A percentile compares a stretch with the other conserved stretches of the same genome.
phyloP scores from a whole-genome alignment of 2,329 filamentous ascomycete genomes.

The Atkinsonella hypoxylon region DNA sequence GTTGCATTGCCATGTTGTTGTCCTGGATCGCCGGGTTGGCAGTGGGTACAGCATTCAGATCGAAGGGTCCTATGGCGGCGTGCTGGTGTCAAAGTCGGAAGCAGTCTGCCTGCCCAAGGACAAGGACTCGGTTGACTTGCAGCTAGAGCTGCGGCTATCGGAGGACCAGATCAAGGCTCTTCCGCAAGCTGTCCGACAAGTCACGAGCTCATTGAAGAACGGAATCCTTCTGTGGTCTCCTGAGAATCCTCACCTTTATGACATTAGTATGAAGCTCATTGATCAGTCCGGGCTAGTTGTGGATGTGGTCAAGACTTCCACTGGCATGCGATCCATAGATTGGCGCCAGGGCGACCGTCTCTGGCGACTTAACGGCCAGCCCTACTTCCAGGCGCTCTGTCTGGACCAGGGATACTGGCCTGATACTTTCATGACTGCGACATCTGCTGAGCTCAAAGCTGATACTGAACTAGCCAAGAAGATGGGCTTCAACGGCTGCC shows the following conservation, averaged over 20 bases:
- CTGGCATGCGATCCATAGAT: conserved; percentile 47
- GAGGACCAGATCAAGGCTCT: conserved; percentile 27
- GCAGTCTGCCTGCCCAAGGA: conserved; percentile 34
- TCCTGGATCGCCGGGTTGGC: conserved; percentile 36
- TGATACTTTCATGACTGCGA: conserved; percentile 46
- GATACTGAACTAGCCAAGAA: conserved; percentile 46
- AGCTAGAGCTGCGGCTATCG: conserved; percentile 35
- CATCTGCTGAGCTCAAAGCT: conserved; percentile 29
- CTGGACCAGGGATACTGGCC: conserved; percentile 56
- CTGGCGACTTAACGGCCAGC: conserved; percentile 45
- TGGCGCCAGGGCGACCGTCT: conserved; percentile 47
- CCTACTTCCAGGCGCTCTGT: conserved; percentile 47
- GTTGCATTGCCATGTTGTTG: conserved; percentile 36
- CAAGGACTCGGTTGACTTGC: conserved; percentile 33
- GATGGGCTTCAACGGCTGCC: conserved; percentile 53
- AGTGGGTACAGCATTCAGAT: conserved; percentile 38
- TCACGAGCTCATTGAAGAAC: conserved; percentile 32
- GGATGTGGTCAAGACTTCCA: conserved; percentile 47
- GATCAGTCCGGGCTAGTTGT: conserved; percentile 28
- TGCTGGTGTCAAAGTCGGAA: conserved; percentile 30
- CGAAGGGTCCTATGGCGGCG: conserved; percentile 37
- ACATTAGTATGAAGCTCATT: conserved; percentile 39
- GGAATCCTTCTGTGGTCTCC: conserved; percentile 52
- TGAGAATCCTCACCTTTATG: conserved; percentile 44
- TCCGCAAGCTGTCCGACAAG: conserved; percentile 23